Conservation (phyloP, 1,284 basidiomycete species). For the Hemileia vastatrix region DNA sequence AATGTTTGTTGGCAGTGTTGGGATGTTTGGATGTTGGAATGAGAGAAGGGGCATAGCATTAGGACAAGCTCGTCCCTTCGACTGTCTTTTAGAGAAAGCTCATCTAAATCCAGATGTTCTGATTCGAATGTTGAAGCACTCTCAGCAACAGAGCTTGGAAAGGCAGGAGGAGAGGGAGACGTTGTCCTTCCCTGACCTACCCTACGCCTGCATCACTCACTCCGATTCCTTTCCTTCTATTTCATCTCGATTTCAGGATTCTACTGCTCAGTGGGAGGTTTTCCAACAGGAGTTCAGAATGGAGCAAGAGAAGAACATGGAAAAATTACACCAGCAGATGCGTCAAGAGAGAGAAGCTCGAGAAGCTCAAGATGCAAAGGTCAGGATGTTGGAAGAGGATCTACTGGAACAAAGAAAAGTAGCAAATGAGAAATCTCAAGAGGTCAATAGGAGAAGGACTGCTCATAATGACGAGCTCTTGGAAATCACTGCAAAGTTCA, state of each 20-base stretch:
- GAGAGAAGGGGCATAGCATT: too few species aligned
- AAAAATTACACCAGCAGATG: slow-evolving; percentile 32
- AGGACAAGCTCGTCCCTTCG: too few species aligned
- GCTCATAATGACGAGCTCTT: too few species aligned
- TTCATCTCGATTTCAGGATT: neutral
- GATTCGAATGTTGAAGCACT: too few species aligned
- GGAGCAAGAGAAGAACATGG: slow-evolving; percentile 25
- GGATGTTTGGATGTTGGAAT: too few species aligned
- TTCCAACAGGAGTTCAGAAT: neutral
- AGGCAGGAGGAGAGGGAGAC: too few species aligned
- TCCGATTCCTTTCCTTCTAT: neutral
- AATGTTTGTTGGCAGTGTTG: neutral
- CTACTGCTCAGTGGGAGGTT: neutral
- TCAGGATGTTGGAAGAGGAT: slow-evolving; percentile 33
- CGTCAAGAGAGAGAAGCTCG: slow-evolving; percentile 31
- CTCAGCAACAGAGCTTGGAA: too few species aligned
- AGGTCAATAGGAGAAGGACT: slow-evolving; percentile 29
- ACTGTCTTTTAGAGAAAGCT: too few species aligned
- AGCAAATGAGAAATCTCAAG: slow-evolving; percentile 30
- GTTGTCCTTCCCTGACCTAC: too few species aligned
- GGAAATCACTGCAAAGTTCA: too few species aligned
- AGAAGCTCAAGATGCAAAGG: slow-evolving; percentile 33
- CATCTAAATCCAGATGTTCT: too few species aligned
- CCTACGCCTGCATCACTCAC: too few species aligned
- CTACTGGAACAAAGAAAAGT: slow-evolving; percentile 32